Evolutionary conservation across 1,284 basidiomycete genomes (phyloP).

Genomic region (Anthracocystis setariae): DNA sequence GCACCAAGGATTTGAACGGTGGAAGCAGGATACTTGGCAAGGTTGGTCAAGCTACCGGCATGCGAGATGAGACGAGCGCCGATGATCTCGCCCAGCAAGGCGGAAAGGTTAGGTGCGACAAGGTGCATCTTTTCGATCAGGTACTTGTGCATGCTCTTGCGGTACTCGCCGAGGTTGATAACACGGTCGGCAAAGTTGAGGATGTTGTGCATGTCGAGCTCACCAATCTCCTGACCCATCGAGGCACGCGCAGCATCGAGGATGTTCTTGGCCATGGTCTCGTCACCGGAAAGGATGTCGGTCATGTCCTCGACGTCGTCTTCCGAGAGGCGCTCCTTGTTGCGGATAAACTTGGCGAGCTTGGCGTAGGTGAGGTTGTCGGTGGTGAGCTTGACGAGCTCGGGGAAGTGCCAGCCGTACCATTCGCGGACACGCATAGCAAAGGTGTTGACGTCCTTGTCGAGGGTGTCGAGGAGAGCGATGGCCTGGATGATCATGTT

Average conservation of each 20-base stretch:
- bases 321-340: slow-evolving; percentile 77
- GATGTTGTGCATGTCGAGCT: slow-evolving; percentile 97
- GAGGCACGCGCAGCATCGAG: slow-evolving; percentile 92
- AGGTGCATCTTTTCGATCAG: slow-evolving; percentile 97
- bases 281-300: slow-evolving; percentile 85
- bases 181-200: slow-evolving; percentile 90
- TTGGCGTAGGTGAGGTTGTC: slow-evolving; percentile 97
- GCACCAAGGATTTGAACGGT: slow-evolving; percentile 98
- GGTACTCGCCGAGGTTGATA: slow-evolving; percentile 90
- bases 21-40: slow-evolving; percentile 97
- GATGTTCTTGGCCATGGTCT: slow-evolving; percentile 88
- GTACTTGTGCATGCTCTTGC: slow-evolving; percentile 89
- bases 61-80: slow-evolving; percentile 95
- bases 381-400: slow-evolving; percentile 90
- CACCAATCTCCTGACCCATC: slow-evolving; percentile 92
- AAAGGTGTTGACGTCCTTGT: slow-evolving; percentile 99
- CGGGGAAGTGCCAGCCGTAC: slow-evolving; percentile 99
- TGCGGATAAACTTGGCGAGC: slow-evolving; percentile 85
- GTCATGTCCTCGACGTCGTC: slow-evolving; percentile 81
- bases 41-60: slow-evolving; percentile 94
- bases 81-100: slow-evolving; percentile 92
- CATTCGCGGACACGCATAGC: slow-evolving; percentile 98
- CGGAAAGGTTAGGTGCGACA: slow-evolving; percentile 90
- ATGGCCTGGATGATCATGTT: slow-evolving; percentile 99
- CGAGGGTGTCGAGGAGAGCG: slow-evolving; percentile 95